These are phyloP conservation scores for Canna indica DNA, from an alignment of 176 grass and related monocot genomes.

Conservation along the genomic window DNA sequence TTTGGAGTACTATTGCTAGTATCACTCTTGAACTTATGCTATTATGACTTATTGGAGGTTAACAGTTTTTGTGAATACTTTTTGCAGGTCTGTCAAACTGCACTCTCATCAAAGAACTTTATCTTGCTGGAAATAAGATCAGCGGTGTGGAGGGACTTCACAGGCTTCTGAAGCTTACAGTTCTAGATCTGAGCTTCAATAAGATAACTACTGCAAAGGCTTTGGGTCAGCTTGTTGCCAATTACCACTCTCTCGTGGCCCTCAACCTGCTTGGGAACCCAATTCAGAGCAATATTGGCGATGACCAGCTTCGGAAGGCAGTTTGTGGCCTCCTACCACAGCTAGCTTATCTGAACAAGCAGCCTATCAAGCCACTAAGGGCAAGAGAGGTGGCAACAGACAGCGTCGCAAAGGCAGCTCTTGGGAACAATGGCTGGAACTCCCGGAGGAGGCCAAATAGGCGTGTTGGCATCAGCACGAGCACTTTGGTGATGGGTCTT, in stretches of 20 bases:
- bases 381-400: slow-evolving; percentile 49
- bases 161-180: slow-evolving; percentile 64
- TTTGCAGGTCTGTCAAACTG: slow-evolving; percentile 59
- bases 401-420: slow-evolving; percentile 68
- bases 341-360: slow-evolving; percentile 72
- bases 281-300: slow-evolving; percentile 66
- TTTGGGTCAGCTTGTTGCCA: slow-evolving; percentile 80
- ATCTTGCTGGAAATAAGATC: slow-evolving; percentile 91
- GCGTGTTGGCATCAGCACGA: slow-evolving; percentile 26
- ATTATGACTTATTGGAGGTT: not conserved
- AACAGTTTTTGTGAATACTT: not conserved
- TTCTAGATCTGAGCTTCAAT: slow-evolving; percentile 84
- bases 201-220: slow-evolving; percentile 66
- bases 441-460: slow-evolving; percentile 33
- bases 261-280: slow-evolving; percentile 76
- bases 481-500: not conserved
- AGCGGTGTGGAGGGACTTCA: slow-evolving; percentile 83
- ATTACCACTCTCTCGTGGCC: slow-evolving; percentile 69
- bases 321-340: slow-evolving; percentile 51
- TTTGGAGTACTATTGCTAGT: not conserved
- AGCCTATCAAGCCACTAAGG: slow-evolving; percentile 55
- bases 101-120: slow-evolving; percentile 75
- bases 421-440: slow-evolving; percentile 39
- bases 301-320: slow-evolving; percentile 58
- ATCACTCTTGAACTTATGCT: not conserved